Conservation (phyloP, 202 grass and related monocot genomes). For the Dendrocalamus latiflorus region DNA sequence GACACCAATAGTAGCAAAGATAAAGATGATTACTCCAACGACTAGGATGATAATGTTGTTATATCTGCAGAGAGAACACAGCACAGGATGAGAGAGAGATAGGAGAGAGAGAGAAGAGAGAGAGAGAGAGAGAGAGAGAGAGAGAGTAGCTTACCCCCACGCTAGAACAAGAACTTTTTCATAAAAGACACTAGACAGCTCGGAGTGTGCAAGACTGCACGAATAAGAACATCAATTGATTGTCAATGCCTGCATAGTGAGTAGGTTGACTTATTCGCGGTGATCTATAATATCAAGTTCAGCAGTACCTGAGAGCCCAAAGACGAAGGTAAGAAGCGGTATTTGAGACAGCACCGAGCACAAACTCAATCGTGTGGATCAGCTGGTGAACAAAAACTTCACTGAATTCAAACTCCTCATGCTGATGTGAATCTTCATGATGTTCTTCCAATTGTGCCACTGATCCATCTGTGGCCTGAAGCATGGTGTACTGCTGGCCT, state of each 20-base stretch:
- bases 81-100: background rate
- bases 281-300: background rate
- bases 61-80: constrained; percentile 31
- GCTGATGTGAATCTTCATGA: constrained; percentile 20
- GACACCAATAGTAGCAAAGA: constrained; percentile 49
- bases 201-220: constrained; percentile 73
- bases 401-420: constrained; percentile 64
- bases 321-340: constrained; percentile 77
- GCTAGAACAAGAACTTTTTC: constrained; percentile 72
- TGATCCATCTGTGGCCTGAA: constrained; percentile 45
- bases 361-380: constrained; percentile 84
- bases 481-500: constrained; percentile 43
- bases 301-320: constrained; percentile 68
- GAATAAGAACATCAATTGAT: background rate
- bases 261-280: background rate
- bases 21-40: constrained; percentile 46
- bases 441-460: constrained; percentile 34
- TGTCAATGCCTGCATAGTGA: background rate
- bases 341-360: constrained; percentile 71
- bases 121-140: no score
- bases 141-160: constrained; percentile 52
- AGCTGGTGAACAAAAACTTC: constrained; percentile 70
- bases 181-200: constrained; percentile 65
- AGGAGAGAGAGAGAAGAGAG: no score
- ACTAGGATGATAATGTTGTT: constrained; percentile 54